phyloP scores from a whole-genome alignment of 2,329 filamentous ascomycete species.

The Knufia petricola region DNA sequence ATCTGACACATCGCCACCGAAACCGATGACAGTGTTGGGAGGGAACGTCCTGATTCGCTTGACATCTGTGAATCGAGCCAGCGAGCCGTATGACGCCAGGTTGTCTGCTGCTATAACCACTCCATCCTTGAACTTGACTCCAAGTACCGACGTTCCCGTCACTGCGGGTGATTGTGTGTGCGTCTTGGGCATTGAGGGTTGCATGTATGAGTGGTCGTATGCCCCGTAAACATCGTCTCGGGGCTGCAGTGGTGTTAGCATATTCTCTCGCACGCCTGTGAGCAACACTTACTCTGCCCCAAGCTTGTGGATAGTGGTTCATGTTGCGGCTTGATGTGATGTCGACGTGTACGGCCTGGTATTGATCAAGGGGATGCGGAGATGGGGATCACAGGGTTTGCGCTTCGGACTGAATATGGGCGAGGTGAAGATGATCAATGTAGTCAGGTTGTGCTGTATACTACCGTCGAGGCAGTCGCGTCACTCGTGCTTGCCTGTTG shows the following conservation, averaged over 20 bases:
- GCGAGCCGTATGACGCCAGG: conserved; percentile 96
- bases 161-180: conserved; percentile 90
- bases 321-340: conserved; percentile 29
- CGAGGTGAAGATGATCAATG: no score
- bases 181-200: conserved; percentile 59
- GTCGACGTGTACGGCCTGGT: background rate
- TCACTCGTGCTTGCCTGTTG: background rate
- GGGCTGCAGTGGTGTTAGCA: conserved; percentile 52
- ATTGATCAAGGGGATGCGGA: background rate
- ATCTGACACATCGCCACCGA: conserved; percentile 94
- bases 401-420: no score
- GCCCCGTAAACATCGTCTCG: conserved; percentile 93
- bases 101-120: conserved; percentile 97
- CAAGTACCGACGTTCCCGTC: conserved; percentile 91
- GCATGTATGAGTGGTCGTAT: conserved; percentile 81
- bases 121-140: conserved; percentile 90
- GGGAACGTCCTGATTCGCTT: conserved; percentile 90
- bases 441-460: no score
- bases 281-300: conserved; percentile 49
- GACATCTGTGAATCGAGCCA: conserved; percentile 91
- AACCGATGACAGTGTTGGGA: conserved; percentile 73
- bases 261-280: conserved; percentile 6
- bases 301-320: conserved; percentile 58
- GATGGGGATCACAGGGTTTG: background rate
- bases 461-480: background rate